Evolutionary conservation across 345 rosid species (phyloP), one percentile per base, ranked within the genome.

Genomic region (Gossypium anomalum): DNA sequence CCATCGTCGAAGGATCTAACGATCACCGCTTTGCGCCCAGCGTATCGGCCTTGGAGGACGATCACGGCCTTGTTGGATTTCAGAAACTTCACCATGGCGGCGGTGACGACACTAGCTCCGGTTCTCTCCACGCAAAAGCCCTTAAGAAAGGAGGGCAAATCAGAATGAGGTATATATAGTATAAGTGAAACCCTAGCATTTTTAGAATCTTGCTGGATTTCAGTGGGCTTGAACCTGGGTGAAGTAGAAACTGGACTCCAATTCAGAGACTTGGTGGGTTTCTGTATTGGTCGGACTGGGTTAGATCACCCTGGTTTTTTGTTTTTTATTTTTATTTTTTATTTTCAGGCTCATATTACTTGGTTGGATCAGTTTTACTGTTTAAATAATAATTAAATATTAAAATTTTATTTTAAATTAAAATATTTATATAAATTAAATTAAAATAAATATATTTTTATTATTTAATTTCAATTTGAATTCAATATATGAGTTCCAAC

Each of bases 71-170:
- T 57, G 62, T 57, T 57, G 29, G 62, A 27, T 57, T 57, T 57
- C 62, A 57, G 7, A 57, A 57, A 57, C 62, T 57, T 57, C 34
- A 57, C 62, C 62, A 57, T 57, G 62, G 62, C 62, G 62, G 23
- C 62, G 15, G 3, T 27, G 13, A 14, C n/a, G 58, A 0, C 58
- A 53, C 23, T 20, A 53, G 58, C 57, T 17, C 58, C 58, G 58
- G 58, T 53, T 53, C 58, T 53, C 58, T 53, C 22, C n/a, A 53
- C 58, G 11, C 58, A 53, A 53, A n/a, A 53, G 10, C 58, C 23
- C 58, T 20, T 29, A 1, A 57, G 6, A 57, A 10, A 20, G 61
- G 23, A 57, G 3, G 14, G 10, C 3, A 57, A 9, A 19, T 57
- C 22, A 20, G 8, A 57, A 57, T 20, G 61, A 57, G 61, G 2